These are phyloP conservation scores for Rhizoclosmatium sp. DNA, from an alignment of 192 early-diverging fungal genomes.

Conservation along the genomic window DNA sequence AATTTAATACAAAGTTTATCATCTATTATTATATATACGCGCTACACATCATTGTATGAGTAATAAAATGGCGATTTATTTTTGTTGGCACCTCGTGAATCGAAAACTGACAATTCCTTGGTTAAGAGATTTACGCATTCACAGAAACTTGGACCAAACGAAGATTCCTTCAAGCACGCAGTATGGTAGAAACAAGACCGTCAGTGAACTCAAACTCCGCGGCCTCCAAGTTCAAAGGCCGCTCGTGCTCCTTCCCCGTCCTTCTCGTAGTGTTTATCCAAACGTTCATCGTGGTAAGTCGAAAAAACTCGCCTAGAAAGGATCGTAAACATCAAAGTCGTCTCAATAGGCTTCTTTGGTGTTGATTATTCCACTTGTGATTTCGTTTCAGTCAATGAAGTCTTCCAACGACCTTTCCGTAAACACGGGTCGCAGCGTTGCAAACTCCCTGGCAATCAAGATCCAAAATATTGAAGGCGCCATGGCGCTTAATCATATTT, in stretches of 20 bases:
- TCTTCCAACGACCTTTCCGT: conserved; percentile 1
- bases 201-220: no score
- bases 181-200: no score
- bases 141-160: no score
- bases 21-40: no score
- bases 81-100: no score
- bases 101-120: no score
- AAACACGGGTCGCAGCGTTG: conserved; percentile 14
- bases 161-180: no score
- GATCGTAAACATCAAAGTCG: neutral
- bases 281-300: conserved; percentile 32
- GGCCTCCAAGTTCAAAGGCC: conserved; percentile 4
- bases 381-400: conserved; percentile 24
- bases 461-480: conserved; percentile 14
- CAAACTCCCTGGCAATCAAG: conserved; percentile 20
- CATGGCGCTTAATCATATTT: neutral
- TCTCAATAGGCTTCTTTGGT: conserved; percentile 16
- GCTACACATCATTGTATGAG: no score
- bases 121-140: no score
- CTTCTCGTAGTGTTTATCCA: conserved; percentile 15
- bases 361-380: conserved; percentile 14
- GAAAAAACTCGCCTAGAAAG: neutral
- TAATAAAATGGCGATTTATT: no score
- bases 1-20: no score
- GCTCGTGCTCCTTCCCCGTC: conserved; percentile 10